These are phyloP conservation scores for Xylaria digitata DNA, from an alignment of 2,329 filamentous ascomycete genomes.

Conservation along the genomic window DNA sequence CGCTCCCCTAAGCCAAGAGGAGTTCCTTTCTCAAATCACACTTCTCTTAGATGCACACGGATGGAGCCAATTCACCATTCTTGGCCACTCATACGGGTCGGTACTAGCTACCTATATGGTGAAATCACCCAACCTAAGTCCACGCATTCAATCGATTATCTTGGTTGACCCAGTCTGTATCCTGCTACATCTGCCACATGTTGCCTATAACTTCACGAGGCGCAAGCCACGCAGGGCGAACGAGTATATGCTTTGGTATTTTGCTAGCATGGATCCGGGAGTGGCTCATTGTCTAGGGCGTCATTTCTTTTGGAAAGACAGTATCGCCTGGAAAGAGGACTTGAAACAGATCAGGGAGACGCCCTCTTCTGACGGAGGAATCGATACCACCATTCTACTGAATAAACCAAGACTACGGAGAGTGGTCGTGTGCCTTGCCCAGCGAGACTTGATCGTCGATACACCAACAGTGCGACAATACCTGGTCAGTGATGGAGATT, in stretches of 20 bases:
- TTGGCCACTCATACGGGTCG: constrained; percentile 73
- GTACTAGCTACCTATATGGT: constrained; percentile 72
- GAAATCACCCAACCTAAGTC: constrained; percentile 58
- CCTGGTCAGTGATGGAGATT: constrained; percentile 56
- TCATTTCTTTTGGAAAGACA: constrained; percentile 78
- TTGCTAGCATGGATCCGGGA: constrained; percentile 74
- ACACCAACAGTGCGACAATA: constrained; percentile 68
- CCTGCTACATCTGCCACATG: constrained; percentile 74
- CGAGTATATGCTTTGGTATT: constrained; percentile 77
- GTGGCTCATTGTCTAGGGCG: constrained; percentile 72
- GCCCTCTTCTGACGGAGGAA: constrained; percentile 24
- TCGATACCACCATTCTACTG: constrained; percentile 26
- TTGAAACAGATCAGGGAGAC: constrained; percentile 53
- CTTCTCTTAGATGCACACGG: constrained; percentile 67
- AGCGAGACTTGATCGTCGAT: constrained; percentile 73
- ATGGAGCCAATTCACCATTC: constrained; percentile 69
- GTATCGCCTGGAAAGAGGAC: constrained; percentile 77
- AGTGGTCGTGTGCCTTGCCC: constrained; percentile 69
- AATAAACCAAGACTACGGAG: constrained; percentile 34
- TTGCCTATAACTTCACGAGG: constrained; percentile 77
- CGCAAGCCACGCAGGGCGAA: constrained; percentile 67
- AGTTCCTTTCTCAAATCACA: constrained; percentile 67
- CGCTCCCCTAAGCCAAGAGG: constrained; percentile 61
- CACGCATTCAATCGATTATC: constrained; percentile 62
- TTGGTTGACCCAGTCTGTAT: constrained; percentile 73